Evolutionary conservation across 495 filamentous ascomycete species (phyloP).

Genomic region (Neurospora sp.): DNA sequence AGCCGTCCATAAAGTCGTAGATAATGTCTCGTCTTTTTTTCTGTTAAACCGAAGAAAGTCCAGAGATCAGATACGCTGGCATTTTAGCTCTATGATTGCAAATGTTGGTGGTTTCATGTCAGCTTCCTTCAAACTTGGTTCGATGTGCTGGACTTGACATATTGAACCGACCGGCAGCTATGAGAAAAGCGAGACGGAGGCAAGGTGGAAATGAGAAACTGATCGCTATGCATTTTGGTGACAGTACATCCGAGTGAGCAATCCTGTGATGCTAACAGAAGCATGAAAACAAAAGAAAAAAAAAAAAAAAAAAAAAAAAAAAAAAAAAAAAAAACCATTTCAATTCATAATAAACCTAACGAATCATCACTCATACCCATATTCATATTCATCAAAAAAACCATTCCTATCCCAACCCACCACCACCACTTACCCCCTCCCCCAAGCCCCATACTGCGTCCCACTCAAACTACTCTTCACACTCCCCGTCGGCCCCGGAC

Average conservation of each 20-base stretch:
- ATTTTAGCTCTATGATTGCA: neutral
- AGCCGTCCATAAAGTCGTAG: neutral
- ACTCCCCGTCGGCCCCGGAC: constrained; percentile 1
- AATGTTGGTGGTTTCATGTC: neutral
- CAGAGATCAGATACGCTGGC: neutral
- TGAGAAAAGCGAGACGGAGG: neutral
- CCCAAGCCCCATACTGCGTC: constrained; percentile 9
- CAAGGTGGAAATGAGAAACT: neutral
- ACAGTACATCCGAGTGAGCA: neutral
- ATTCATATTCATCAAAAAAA: neutral
- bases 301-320: neutral
- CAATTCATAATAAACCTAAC: neutral
- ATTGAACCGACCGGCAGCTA: neutral
- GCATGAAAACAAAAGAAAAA: neutral
- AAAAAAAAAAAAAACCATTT: neutral
- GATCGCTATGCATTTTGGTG: neutral
- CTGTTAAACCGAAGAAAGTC: neutral
- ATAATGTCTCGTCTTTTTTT: neutral
- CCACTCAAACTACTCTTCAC: neutral
- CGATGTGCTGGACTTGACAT: neutral
- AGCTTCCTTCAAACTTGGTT: neutral
- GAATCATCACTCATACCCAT: neutral
- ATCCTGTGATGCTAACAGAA: neutral
- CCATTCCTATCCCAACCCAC: neutral
- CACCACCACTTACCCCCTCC: neutral